These are phyloP conservation scores for Cotoneaster glaucophyllus DNA, from an alignment of 306 rosid genomes.

Conservation along the genomic window DNA sequence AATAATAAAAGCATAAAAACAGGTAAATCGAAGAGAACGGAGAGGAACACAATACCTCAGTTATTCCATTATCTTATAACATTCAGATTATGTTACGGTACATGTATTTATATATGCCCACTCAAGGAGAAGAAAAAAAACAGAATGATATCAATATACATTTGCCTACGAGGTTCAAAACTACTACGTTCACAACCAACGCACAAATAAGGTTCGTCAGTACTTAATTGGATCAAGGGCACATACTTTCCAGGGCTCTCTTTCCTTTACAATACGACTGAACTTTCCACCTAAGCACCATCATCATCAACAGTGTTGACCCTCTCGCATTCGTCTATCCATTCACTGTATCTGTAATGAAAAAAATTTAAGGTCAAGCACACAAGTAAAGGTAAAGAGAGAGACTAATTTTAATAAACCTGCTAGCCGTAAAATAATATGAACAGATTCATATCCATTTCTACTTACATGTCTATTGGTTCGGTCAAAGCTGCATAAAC, in stretches of 20 bases:
- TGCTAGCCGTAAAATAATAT: neutral
- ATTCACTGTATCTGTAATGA: slow-evolving; percentile 77
- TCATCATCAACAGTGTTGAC: slow-evolving; percentile 76
- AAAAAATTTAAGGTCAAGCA: neutral
- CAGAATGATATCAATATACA: neutral
- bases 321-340: slow-evolving; percentile 94
- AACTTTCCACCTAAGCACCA: slow-evolving; percentile 33
- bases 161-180: neutral
- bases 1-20: neutral
- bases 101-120: neutral
- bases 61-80: neutral
- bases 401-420: neutral
- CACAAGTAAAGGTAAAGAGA: neutral
- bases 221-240: neutral
- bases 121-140: neutral
- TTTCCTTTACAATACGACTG: neutral
- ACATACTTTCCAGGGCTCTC: neutral
- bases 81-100: neutral
- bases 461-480: slow-evolving; percentile 78
- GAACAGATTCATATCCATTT: neutral
- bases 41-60: neutral
- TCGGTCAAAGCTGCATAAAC: slow-evolving; percentile 67
- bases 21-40: neutral
- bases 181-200: neutral
- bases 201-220: neutral